Evolutionary conservation across 2,329 filamentous ascomycete genomes (phyloP), one percentile per base, ranked within the genome.

Genomic region (Ophiocordyceps robertsii): DNA sequence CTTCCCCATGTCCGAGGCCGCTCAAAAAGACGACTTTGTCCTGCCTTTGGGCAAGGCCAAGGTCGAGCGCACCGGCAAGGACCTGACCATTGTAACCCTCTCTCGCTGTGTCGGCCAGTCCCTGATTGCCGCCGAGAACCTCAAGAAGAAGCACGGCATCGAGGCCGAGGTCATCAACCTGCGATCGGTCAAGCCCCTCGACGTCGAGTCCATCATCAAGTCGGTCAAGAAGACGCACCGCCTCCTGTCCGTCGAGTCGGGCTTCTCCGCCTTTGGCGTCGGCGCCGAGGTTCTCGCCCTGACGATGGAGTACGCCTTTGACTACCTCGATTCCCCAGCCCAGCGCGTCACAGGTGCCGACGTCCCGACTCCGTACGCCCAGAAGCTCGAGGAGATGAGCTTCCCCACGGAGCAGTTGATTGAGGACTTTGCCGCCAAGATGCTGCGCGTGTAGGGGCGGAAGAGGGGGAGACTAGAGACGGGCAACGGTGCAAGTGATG

Each of bases 151-250:
- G 63, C 95, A 96, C 66, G 92, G 92, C 48, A 80, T 96, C 46
- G 90, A 96, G 55, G 84, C 78, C 43, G 92, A 98, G 70, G 92
- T 98, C 50, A 84, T 98, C 75, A 98, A 98, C 75, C 80, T 98
- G 59, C 88, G 92, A 57, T 95, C 89, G 53, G 71, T 98, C 69
- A 98, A 96, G 76, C 92, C 92, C 37, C 77, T 98, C 52, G 92
- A 98, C 58, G 75, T 98, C 46, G 89, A 96, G 67, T 76, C 87
- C 52, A 96, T 98, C 57, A 74, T 96, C 66, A 88, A 93, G 65
- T 95, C 89, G 12, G 82, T 98, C 62, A 96, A 98, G 84, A 98
- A 98, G 82, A 98, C 92, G 16, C 83, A 85, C 63, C 84, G 83
- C 58, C 78, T 98, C 49, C 75, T 98, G 64, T 80, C 80, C 36